Base-by-base conservation (phyloP, 225 moss, liverwort and hornwort species). In the Marchantia polymorpha region DNA sequence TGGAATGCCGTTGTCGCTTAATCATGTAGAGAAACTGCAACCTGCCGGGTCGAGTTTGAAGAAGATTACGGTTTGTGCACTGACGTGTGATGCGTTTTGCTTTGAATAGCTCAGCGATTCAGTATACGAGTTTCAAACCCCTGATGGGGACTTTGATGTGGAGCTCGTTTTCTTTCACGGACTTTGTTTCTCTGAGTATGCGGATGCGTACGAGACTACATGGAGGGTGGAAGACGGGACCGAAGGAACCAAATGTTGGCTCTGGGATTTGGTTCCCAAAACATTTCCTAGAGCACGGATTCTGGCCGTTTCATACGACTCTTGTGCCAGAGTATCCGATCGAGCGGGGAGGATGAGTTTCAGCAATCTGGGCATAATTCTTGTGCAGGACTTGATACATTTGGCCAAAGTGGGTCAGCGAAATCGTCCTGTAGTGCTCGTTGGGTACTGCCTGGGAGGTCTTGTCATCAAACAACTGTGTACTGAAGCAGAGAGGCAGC, bases 391-490 rank as follows among this genome's bases (percentile, higher is more conserved):
- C 11, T 26, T 82, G 12, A 71, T 72, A 26, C 73, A 73, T 52
- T 22, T 54, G 8, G 77, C 70, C 22, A 10, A 25, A 23, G 82
- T 70, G 8, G 76, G 76, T 19, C 82, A 77, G 25, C 69, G 64
- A 20, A 69, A 76, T 20, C 66, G 74, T 66, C 81, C 81, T 22
- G 81, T 81, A 12, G 52, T 81, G 12, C 66, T 81, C 2, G 53
- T 81, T 20, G 81, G 81, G 3, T 55, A 81, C 27, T 81, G 81
- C 52, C 56, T 82, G 10, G 81, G 81, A 19, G 81, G 81, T 15
- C 67, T 81, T 25, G 66, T 81, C 0, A 75, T 81, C 12, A 67
- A 75, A 23, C 65, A 81, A 16, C 19, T 81, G 4, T 81, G 80
- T 74, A 52, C 27, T 26, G 63, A 81, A 64, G 80, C 80, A 29